Evolutionary conservation across 2,329 filamentous ascomycete species (phyloP).

Genomic region (Arthrobotrys sphaeroides): DNA sequence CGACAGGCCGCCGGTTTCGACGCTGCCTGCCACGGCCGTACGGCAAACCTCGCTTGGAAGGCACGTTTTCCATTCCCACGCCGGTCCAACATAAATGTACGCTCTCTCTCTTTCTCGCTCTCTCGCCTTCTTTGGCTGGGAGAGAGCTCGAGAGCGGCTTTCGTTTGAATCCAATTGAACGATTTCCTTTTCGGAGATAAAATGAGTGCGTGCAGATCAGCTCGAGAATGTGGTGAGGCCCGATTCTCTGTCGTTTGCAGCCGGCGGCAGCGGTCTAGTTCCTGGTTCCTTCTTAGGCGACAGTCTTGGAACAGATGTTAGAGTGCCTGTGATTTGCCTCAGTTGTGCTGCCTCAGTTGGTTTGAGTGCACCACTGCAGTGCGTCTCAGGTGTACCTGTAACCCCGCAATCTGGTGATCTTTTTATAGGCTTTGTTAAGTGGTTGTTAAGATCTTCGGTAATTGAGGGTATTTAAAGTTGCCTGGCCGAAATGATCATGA

Average conservation of each 20-base stretch:
- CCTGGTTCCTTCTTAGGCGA: not conserved
- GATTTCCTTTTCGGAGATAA: constrained; percentile 52
- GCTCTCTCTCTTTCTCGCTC: not conserved
- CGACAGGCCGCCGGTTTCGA: constrained; percentile 32
- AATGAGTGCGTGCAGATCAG: constrained; percentile 45
- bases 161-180: constrained; percentile 43
- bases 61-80: constrained; percentile 12
- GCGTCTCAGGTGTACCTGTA: not conserved
- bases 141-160: constrained; percentile 20
- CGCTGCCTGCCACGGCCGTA: not conserved
- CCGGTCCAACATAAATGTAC: not conserved
- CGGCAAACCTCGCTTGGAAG: constrained; percentile 25
- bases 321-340: not conserved
- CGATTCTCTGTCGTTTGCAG: constrained; percentile 3
- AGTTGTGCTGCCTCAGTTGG: not conserved
- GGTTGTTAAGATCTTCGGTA: not conserved
- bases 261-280: not conserved
- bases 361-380: not conserved
- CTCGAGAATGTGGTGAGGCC: constrained; percentile 9
- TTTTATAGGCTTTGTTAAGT: not conserved
- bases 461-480: not conserved
- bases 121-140: not conserved
- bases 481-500: not conserved
- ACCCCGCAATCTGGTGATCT: constrained; percentile 8
- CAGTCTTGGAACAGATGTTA: not conserved